These are phyloP conservation scores for Gyrodon lividus DNA, from an alignment of 768 basidiomycete genomes.

Conservation along the genomic window DNA sequence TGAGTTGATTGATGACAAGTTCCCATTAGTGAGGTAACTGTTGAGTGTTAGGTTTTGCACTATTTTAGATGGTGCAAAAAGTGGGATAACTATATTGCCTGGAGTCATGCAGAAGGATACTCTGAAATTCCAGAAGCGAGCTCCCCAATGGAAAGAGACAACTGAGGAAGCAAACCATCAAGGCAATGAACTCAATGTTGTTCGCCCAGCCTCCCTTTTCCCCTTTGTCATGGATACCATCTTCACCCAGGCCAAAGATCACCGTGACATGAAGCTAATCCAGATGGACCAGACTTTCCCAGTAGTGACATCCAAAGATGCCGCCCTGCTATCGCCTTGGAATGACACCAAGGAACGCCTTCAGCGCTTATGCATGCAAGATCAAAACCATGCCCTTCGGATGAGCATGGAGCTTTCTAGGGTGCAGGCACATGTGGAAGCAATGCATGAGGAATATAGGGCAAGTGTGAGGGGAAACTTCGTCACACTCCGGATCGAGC, in stretches of 20 bases:
- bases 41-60: conserved; percentile 44
- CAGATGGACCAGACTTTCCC: not conserved
- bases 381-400: conserved; percentile 10
- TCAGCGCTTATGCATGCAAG: conserved; percentile 7
- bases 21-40: not conserved
- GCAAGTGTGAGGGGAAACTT: conserved; percentile 30
- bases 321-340: conserved; percentile 39
- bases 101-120: conserved; percentile 33
- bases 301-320: not conserved
- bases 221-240: conserved; percentile 34
- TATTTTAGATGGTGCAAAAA: conserved; percentile 61
- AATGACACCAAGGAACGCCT: conserved; percentile 28
- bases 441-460: conserved; percentile 29
- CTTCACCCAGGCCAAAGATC: conserved; percentile 2
- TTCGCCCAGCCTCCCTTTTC: conserved; percentile 7
- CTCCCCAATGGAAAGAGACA: conserved; percentile 29
- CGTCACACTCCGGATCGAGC: conserved; percentile 40
- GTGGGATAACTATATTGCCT: conserved; percentile 46
- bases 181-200: conserved; percentile 6
- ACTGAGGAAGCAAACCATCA: not conserved
- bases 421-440: conserved; percentile 43
- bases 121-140: conserved; percentile 20
- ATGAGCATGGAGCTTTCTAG: conserved; percentile 35
- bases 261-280: conserved; percentile 5
- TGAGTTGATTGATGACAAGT: conserved; percentile 28